These are phyloP conservation scores for Guyanaporus albipodus DNA, from an alignment of 768 basidiomycete genomes.

Conservation along the genomic window DNA sequence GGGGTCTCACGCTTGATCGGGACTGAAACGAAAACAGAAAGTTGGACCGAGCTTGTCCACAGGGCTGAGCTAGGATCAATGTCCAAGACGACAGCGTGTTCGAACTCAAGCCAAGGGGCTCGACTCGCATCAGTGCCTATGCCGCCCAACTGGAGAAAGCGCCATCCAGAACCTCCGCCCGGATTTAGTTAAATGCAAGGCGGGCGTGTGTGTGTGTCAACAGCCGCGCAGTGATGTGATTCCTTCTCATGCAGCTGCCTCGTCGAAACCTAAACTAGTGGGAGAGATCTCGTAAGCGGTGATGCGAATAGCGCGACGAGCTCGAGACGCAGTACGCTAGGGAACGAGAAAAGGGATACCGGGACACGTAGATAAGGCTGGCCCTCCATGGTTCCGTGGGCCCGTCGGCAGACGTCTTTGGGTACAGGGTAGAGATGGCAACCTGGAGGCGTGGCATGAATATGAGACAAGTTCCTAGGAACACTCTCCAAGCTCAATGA, in stretches of 20 bases:
- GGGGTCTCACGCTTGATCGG: not conserved
- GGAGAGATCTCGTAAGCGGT: slow-evolving; percentile 21
- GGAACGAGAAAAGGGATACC: not conserved
- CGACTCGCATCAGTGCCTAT: no score
- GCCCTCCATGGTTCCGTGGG: no score
- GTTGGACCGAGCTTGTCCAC: not conserved
- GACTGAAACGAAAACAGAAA: not conserved
- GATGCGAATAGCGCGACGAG: not conserved
- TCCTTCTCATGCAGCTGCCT: slow-evolving; percentile 17
- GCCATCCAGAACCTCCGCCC: slow-evolving; percentile 1
- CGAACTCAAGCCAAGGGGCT: not conserved
- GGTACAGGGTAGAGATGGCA: no score
- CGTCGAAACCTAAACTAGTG: slow-evolving; percentile 16
- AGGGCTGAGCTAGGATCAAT: not conserved
- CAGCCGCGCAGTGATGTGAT: slow-evolving; percentile 1
- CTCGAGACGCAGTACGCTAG: not conserved
- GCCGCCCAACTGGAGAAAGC: no score
- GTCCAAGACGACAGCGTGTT: slow-evolving; percentile 1
- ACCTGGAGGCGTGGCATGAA: no score
- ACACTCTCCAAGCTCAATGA: not conserved
- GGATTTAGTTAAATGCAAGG: slow-evolving; percentile 22
- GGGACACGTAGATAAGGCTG: no score
- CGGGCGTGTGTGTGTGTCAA: not conserved
- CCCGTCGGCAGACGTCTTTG: no score
- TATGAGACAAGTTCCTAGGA: not conserved